Percentiles rank a stretch among this genome's conserved stretches.
phyloP scores from a whole-genome alignment of 2,329 filamentous ascomycete genomes.

The Trichoderma sp. region DNA sequence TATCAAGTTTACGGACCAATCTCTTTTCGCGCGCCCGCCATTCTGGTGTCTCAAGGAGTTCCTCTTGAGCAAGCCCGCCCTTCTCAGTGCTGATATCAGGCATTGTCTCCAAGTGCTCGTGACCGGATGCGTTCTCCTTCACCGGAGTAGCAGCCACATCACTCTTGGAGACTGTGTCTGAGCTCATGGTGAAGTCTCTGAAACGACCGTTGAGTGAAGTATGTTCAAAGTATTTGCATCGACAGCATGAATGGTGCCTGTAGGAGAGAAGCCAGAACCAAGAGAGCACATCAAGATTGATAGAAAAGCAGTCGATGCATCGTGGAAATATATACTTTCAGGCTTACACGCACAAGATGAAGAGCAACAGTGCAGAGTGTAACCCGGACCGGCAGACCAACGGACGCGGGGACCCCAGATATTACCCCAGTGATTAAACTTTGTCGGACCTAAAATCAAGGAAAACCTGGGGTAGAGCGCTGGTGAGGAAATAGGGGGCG shows the following conservation, averaged over 20 bases:
- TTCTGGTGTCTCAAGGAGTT: neutral
- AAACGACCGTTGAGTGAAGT: neutral
- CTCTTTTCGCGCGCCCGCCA: conserved; percentile 42
- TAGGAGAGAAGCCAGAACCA: neutral
- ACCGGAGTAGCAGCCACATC: neutral
- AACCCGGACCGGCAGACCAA: conserved; percentile 3
- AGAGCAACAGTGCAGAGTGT: neutral
- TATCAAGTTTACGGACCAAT: conserved; percentile 63
- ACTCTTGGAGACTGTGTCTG: neutral
- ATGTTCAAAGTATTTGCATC: neutral
- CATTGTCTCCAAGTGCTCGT: neutral
- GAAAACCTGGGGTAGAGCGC: neutral
- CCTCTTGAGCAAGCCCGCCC: neutral
- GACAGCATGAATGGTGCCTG: neutral
- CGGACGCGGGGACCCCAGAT: conserved; percentile 5
- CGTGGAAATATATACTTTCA: neutral
- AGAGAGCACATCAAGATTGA: neutral
- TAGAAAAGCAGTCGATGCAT: neutral
- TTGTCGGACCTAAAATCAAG: neutral
- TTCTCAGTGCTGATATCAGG: neutral
- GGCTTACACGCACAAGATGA: neutral
- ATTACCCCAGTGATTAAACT: neutral
- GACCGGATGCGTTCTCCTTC: neutral
- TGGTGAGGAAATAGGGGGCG: neutral
- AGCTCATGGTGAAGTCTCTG: neutral